Conservation (phyloP, 768 basidiomycete genomes). For the Lanmaoa pseudosensibilis region DNA sequence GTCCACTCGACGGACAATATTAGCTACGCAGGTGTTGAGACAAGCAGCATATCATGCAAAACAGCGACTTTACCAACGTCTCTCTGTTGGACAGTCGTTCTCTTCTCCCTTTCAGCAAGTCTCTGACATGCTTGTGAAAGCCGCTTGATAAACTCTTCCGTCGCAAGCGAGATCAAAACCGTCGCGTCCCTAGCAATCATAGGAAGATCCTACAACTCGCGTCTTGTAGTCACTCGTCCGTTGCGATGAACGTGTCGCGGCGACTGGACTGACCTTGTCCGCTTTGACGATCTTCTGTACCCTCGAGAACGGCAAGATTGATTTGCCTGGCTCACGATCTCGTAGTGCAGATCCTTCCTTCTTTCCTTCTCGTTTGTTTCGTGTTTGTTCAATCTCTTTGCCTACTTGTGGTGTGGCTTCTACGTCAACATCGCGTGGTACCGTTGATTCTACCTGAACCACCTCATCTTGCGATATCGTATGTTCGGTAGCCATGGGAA, state of each 20-base stretch:
- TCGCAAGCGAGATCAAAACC: constrained; percentile 76
- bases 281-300: constrained; percentile 86
- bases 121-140: constrained; percentile 70
- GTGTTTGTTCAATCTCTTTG: constrained; percentile 9
- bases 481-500: constrained; percentile 17
- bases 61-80: constrained; percentile 63
- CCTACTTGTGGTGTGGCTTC: constrained; percentile 8
- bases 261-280: constrained; percentile 58
- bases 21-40: constrained; percentile 41
- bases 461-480: constrained; percentile 4
- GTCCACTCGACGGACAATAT: constrained; percentile 62
- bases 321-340: constrained; percentile 59
- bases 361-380: constrained; percentile 18
- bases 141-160: constrained; percentile 85
- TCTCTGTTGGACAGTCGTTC: constrained; percentile 72
- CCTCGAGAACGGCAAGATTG: constrained; percentile 70
- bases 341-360: constrained; percentile 16
- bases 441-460: constrained; percentile 1
- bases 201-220: constrained; percentile 60
- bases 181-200: constrained; percentile 76
- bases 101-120: constrained; percentile 67
- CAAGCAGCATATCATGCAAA: neutral
- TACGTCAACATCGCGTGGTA: constrained; percentile 7
- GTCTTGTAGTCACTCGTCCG: constrained; percentile 1
- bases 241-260: neutral